Conservation (phyloP, 139 green algal species). For the Deuterostichococcus epilithicus region DNA sequence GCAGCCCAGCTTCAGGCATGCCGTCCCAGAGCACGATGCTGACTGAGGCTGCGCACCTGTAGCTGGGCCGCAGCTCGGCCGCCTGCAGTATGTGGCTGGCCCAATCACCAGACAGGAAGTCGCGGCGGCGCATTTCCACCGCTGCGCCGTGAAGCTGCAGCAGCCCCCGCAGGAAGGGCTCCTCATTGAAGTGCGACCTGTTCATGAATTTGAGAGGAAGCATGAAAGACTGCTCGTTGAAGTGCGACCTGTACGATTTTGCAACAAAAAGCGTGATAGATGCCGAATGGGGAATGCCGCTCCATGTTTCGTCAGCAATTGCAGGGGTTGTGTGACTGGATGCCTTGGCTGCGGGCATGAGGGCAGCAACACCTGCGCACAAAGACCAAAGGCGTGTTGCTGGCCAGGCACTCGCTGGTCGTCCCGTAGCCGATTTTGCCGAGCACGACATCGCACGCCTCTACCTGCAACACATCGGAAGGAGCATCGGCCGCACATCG, state of each 20-base stretch:
- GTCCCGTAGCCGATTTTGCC: conserved; percentile 77
- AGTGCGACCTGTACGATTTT: too few relatives aligned
- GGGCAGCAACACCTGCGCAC: conserved; percentile 37
- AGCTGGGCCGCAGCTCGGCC: conserved; percentile 23
- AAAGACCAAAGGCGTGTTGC: conserved; percentile 60
- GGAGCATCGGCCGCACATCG: background rate
- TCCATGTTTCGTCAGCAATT: too few relatives aligned
- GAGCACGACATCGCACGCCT: conserved; percentile 55
- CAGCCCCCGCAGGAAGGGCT: conserved; percentile 67
- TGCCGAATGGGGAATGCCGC: too few relatives aligned
- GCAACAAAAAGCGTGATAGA: too few relatives aligned
- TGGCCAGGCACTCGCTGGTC: conserved; percentile 48
- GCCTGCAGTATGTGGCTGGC: conserved; percentile 52
- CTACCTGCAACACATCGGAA: conserved; percentile 15
- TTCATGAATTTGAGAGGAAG: too few relatives aligned
- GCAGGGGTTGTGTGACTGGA: too few relatives aligned
- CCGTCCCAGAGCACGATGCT: background rate
- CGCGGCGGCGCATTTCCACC: conserved; percentile 53
- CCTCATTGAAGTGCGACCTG: conserved; percentile 29
- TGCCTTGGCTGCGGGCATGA: too few relatives aligned
- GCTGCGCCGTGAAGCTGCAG: conserved; percentile 42
- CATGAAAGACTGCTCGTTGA: too few relatives aligned
- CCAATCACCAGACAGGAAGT: conserved; percentile 65
- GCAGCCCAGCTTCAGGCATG: too few relatives aligned
- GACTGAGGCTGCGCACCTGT: conserved; percentile 22